Conservation (phyloP, 2,329 filamentous ascomycete genomes). For the Alternaria triticina region DNA sequence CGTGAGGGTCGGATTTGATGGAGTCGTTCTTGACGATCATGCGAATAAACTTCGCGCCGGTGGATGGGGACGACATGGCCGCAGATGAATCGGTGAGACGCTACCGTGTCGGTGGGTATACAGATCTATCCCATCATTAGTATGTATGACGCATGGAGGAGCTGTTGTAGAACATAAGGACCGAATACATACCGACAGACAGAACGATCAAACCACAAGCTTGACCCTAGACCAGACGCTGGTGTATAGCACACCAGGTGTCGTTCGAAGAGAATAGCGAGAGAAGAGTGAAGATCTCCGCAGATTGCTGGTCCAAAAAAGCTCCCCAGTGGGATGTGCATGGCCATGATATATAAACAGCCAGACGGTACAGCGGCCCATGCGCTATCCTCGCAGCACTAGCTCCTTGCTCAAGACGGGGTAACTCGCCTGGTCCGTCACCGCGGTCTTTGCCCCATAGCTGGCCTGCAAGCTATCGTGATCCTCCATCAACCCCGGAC, state of each 20-base stretch:
- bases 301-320: conserved; percentile 23
- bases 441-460: conserved; percentile 25
- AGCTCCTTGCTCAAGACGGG: conserved; percentile 28
- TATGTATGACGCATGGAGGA: neutral
- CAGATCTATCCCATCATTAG: neutral
- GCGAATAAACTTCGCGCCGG: conserved; percentile 55
- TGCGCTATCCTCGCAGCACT: conserved; percentile 16
- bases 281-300: conserved; percentile 22
- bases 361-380: conserved; percentile 25
- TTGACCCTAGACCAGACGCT: conserved; percentile 11
- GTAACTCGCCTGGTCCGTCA: conserved; percentile 17
- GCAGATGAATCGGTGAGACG: neutral
- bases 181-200: conserved; percentile 11
- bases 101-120: neutral
- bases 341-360: conserved; percentile 33
- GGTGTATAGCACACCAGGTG: neutral
- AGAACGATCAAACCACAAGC: conserved; percentile 4
- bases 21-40: conserved; percentile 72
- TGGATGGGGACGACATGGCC: conserved; percentile 19
- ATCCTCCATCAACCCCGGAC: conserved; percentile 16
- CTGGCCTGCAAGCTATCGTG: neutral
- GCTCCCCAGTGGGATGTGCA: conserved; percentile 10
- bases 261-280: conserved; percentile 6
- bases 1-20: conserved; percentile 70
- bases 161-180: neutral